These are phyloP conservation scores for Cyanidiococcus yangmingshanensis DNA, from an alignment of 23 red algal species.

Conservation along the genomic window DNA sequence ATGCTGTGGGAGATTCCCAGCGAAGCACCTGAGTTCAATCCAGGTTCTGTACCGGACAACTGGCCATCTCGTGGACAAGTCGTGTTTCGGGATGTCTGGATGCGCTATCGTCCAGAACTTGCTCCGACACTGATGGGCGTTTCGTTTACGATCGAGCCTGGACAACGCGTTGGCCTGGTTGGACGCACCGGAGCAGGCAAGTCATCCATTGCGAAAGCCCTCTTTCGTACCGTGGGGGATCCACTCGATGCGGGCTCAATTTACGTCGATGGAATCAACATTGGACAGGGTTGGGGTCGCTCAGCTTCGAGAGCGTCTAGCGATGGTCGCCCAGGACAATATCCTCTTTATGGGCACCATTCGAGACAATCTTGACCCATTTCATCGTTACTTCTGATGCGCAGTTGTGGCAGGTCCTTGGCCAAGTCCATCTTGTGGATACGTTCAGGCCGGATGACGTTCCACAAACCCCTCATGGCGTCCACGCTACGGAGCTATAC, in stretches of 20 bases:
- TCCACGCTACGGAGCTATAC: no score
- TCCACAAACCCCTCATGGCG: background rate
- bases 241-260: constrained; percentile 41
- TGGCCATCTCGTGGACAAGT: constrained; percentile 55
- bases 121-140: constrained; percentile 52
- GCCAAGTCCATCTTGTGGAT: background rate
- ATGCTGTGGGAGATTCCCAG: constrained; percentile 31
- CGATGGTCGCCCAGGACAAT: constrained; percentile 70
- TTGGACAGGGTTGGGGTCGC: constrained; percentile 41
- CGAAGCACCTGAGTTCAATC: background rate
- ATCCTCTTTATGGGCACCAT: constrained; percentile 68
- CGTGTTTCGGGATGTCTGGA: constrained; percentile 45
- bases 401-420: constrained; percentile 23
- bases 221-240: constrained; percentile 49
- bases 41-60: background rate
- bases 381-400: constrained; percentile 33
- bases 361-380: constrained; percentile 65
- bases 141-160: constrained; percentile 31
- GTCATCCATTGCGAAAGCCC: constrained; percentile 37
- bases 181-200: constrained; percentile 93
- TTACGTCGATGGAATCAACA: constrained; percentile 67
- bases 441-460: no score
- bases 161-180: constrained; percentile 52
- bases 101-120: constrained; percentile 78
- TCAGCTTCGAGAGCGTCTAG: constrained; percentile 46